Evolutionary conservation across 83 land plant genomes (phyloP).

Genomic region (Thuja plicata): DNA sequence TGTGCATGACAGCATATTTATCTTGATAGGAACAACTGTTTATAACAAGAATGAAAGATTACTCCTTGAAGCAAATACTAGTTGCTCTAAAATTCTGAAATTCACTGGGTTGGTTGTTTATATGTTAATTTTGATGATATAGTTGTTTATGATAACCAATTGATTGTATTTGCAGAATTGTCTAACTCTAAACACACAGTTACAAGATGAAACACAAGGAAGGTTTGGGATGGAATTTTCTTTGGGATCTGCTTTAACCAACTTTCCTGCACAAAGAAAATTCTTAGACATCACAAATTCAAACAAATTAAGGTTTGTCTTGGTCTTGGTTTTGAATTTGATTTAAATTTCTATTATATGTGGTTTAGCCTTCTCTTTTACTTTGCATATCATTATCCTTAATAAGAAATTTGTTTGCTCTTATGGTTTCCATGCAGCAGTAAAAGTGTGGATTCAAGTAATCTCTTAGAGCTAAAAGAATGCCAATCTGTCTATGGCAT

Average conservation of each 20-base stretch:
- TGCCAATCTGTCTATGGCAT: not conserved
- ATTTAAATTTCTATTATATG: not conserved
- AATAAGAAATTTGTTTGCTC: slow-evolving; percentile 2
- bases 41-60: not conserved
- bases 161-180: not conserved
- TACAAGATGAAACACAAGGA: not conserved
- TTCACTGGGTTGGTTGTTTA: not conserved
- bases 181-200: not conserved
- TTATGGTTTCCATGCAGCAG: slow-evolving; percentile 10
- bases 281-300: not conserved
- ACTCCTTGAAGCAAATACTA: not conserved
- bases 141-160: not conserved
- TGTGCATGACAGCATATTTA: not conserved
- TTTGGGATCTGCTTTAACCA: not conserved
- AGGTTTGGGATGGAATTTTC: not conserved
- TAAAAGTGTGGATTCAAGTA: not conserved
- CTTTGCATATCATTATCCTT: not conserved
- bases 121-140: not conserved
- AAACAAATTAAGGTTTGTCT: not conserved
- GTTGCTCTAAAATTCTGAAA: not conserved
- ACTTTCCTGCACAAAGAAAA: not conserved
- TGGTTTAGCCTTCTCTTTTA: not conserved
- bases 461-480: not conserved
- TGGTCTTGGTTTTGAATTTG: not conserved
- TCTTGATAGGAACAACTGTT: not conserved